phyloP scores from a whole-genome alignment of 371 early-diverging fungal genomes.

The Sporodiniella umbellata region DNA sequence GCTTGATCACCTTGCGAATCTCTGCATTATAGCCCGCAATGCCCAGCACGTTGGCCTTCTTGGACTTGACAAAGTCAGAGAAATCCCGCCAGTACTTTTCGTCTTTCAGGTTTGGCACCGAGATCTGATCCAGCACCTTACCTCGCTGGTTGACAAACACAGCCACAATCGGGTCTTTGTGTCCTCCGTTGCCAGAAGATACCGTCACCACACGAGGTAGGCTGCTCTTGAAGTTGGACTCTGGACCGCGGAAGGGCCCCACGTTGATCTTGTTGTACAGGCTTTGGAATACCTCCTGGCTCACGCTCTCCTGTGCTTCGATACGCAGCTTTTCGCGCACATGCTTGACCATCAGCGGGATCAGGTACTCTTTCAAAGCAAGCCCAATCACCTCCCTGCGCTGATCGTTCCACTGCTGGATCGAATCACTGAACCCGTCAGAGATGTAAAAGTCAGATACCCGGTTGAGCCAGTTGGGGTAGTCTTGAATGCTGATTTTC shows the following conservation, averaged over 20 bases:
- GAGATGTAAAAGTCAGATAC: conserved; percentile 65
- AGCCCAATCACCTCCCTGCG: conserved; percentile 64
- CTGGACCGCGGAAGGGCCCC: conserved; percentile 60
- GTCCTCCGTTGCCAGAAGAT: conserved; percentile 78
- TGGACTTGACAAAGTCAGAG: conserved; percentile 55
- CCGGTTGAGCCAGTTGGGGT: conserved; percentile 53
- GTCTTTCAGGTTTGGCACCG: conserved; percentile 61
- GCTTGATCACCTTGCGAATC: conserved; percentile 70
- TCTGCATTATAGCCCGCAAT: conserved; percentile 78
- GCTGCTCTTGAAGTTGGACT: conserved; percentile 44
- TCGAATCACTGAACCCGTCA: conserved; percentile 55
- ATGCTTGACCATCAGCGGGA: conserved; percentile 74
- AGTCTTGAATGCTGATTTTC: conserved; percentile 60
- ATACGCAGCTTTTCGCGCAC: conserved; percentile 69
- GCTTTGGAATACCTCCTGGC: conserved; percentile 55
- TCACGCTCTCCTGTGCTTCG: conserved; percentile 73
- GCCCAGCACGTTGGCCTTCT: conserved; percentile 76
- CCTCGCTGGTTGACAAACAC: conserved; percentile 81
- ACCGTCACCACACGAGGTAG: conserved; percentile 81
- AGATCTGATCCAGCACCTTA: conserved; percentile 59
- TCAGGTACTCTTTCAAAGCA: conserved; percentile 63
- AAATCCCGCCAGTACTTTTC: conserved; percentile 56
- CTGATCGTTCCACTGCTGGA: conserved; percentile 78
- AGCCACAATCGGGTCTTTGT: conserved; percentile 66
- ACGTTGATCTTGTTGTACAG: conserved; percentile 77